Conservation (phyloP, 805 yeast species). For the Tetrapisispora phaffii region DNA sequence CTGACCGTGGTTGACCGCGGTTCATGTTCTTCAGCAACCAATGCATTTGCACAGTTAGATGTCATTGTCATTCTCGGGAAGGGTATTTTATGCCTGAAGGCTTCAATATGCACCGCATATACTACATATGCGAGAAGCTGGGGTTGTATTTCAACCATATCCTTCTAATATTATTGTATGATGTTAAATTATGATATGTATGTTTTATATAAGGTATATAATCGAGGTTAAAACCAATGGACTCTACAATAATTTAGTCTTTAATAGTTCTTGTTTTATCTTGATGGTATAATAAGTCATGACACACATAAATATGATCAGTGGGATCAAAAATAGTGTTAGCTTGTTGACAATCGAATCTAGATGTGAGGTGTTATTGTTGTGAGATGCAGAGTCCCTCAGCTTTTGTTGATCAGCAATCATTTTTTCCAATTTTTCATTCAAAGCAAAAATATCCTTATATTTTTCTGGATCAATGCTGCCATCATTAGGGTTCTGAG, state of each 20-base stretch:
- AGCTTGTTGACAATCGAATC: constrained; percentile 25
- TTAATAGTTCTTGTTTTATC: constrained; percentile 28
- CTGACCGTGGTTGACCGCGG: too few species aligned
- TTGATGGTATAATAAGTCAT: constrained; percentile 29
- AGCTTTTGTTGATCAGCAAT: constrained; percentile 22
- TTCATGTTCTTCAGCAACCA: too few species aligned
- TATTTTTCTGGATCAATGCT: constrained; percentile 5
- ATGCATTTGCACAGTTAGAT: too few species aligned
- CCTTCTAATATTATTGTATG: too few species aligned
- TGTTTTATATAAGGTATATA: neutral
- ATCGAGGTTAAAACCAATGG: neutral
- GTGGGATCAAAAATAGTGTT: constrained; percentile 24
- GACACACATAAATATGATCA: constrained; percentile 20
- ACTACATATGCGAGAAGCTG: too few species aligned
- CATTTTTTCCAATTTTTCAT: constrained; percentile 23
- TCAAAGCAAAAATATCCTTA: constrained; percentile 21
- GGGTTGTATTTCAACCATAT: too few species aligned
- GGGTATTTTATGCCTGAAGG: too few species aligned
- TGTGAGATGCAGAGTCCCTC: constrained; percentile 17
- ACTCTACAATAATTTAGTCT: constrained; percentile 25
- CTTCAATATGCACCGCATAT: too few species aligned
- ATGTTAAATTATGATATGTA: neutral
- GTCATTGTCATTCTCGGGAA: too few species aligned
- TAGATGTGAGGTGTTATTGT: constrained; percentile 12
- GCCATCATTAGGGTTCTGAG: constrained; percentile 2